These are phyloP conservation scores for Sporothrix schenckii DNA, from an alignment of 2,329 filamentous ascomycete species.

Conservation along the genomic window DNA sequence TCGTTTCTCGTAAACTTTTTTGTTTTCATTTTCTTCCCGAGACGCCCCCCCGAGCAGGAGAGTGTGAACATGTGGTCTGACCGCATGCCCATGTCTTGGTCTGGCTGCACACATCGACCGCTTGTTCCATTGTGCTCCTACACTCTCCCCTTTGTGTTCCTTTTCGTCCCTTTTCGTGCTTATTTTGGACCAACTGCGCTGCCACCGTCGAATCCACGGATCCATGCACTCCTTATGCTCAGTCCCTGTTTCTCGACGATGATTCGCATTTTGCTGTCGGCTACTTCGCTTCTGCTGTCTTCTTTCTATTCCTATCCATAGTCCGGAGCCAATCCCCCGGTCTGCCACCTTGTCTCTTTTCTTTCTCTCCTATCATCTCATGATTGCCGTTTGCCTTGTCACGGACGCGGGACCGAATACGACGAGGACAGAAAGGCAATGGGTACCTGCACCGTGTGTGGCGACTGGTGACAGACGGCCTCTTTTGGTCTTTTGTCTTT, in stretches of 20 bases:
- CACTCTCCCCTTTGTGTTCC: neutral
- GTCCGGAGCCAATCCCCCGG: neutral
- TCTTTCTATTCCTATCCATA: neutral
- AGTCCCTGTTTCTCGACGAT: neutral
- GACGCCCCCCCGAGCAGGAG: neutral
- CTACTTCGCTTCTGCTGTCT: neutral
- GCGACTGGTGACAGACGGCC: constrained; percentile 17
- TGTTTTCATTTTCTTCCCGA: constrained; percentile 17
- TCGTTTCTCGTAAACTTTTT: neutral
- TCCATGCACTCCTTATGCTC: neutral
- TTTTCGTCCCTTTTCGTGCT: constrained; percentile 6
- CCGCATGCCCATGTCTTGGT: constrained; percentile 19
- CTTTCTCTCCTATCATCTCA: neutral
- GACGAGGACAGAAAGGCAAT: neutral
- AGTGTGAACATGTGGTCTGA: constrained; percentile 18
- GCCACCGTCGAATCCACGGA: no score
- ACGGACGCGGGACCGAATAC: constrained; percentile 10
- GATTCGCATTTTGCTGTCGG: neutral
- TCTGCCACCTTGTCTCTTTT: neutral
- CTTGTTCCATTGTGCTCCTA: neutral
- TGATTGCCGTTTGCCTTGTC: no score
- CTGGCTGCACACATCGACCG: neutral
- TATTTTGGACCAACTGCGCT: constrained; percentile 12
- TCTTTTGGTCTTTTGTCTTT: no score
- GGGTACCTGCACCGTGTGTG: constrained; percentile 23